Percentiles rank a stretch among this genome's conserved stretches.
phyloP scores from a whole-genome alignment of 2,329 filamentous ascomycete genomes.

The Pseudocercospora macadamiae region DNA sequence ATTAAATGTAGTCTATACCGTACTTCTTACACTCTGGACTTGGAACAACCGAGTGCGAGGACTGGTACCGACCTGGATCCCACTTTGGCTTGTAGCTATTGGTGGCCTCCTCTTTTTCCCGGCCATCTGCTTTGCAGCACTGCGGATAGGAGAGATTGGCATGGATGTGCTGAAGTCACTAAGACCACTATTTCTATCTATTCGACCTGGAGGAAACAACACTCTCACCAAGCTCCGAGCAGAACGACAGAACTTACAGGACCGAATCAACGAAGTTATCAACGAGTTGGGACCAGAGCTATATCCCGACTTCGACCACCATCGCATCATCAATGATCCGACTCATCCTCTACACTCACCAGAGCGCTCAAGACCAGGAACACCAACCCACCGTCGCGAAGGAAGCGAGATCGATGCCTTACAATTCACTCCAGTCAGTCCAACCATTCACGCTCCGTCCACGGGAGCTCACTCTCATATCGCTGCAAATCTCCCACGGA shows the following conservation, averaged over 20 bases:
- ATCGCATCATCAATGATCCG: slow-evolving; percentile 67
- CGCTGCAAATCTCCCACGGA: slow-evolving; percentile 69
- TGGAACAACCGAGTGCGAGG: slow-evolving; percentile 82
- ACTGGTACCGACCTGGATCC: slow-evolving; percentile 76
- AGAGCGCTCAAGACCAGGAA: slow-evolving; percentile 30
- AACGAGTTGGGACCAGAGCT: slow-evolving; percentile 94
- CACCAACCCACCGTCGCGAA: slow-evolving; percentile 30
- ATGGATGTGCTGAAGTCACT: slow-evolving; percentile 99
- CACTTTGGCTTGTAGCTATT: slow-evolving; percentile 75
- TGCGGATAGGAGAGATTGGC: slow-evolving; percentile 94
- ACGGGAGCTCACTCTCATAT: slow-evolving; percentile 19
- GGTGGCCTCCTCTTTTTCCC: slow-evolving; percentile 81
- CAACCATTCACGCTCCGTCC: slow-evolving; percentile 20
- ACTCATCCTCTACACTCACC: slow-evolving; percentile 35
- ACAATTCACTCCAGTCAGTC: slow-evolving; percentile 31
- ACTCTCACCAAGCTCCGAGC: slow-evolving; percentile 77
- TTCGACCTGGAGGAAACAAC: slow-evolving; percentile 82
- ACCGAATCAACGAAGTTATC: slow-evolving; percentile 86
- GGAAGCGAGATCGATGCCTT: slow-evolving; percentile 32
- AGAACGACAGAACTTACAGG: slow-evolving; percentile 72
- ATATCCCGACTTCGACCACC: slow-evolving; percentile 91
- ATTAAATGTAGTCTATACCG: slow-evolving; percentile 80
- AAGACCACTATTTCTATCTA: slow-evolving; percentile 79
- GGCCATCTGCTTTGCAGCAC: slow-evolving; percentile 84
- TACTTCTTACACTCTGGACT: slow-evolving; percentile 73